These are phyloP conservation scores for Lithocarpus polystachyus DNA, from an alignment of 306 rosid species.

Conservation along the genomic window DNA sequence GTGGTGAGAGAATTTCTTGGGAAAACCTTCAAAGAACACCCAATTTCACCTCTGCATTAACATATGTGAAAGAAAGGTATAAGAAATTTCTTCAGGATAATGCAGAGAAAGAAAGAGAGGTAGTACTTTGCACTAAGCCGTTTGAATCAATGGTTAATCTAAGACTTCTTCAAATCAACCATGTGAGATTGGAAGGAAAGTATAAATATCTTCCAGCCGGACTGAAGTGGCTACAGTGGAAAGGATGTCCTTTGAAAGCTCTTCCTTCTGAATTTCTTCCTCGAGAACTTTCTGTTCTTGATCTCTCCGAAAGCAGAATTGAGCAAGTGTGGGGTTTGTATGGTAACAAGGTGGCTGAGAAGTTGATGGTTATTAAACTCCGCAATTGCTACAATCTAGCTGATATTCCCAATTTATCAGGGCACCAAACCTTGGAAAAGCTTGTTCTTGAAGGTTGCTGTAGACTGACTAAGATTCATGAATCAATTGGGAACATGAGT, in stretches of 20 bases:
- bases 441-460: conserved; percentile 47
- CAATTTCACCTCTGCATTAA: conserved; percentile 17
- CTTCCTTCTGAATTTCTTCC: conserved; percentile 46
- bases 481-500: conserved; percentile 38
- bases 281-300: conserved; percentile 48
- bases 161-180: conserved; percentile 58
- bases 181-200: conserved; percentile 42
- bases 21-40: conserved; percentile 24
- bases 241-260: conserved; percentile 42
- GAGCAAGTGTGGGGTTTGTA: conserved; percentile 25
- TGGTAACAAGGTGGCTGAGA: conserved; percentile 34
- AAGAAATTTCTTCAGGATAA: conserved; percentile 16
- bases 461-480: conserved; percentile 42
- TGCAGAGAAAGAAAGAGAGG: conserved; percentile 26
- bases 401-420: conserved; percentile 53
- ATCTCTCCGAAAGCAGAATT: conserved; percentile 50
- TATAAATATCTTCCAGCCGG: conserved; percentile 34
- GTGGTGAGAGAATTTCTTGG: conserved; percentile 25
- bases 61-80: conserved; percentile 30
- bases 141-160: conserved; percentile 42
- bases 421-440: conserved; percentile 42
- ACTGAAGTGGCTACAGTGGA: conserved; percentile 74
- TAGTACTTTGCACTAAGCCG: conserved; percentile 26
- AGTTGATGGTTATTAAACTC: conserved; percentile 50
- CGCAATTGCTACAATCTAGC: conserved; percentile 29